These are phyloP conservation scores for Aechmea fasciata DNA, from an alignment of 176 grass and related monocot genomes.

Conservation along the genomic window DNA sequence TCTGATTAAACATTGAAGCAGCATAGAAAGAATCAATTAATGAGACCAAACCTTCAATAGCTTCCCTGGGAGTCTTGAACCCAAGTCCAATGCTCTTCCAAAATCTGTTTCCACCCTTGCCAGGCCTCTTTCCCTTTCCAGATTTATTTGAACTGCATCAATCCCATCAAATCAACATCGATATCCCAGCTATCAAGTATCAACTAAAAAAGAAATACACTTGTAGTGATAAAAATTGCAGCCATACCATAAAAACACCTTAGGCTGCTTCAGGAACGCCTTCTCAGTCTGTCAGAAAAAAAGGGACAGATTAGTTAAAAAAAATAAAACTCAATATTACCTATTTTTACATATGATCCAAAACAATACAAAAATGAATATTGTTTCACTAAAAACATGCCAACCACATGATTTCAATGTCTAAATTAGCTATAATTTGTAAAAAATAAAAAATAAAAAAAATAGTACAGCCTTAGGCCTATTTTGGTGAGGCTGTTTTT, in stretches of 20 bases:
- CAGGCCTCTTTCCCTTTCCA: slow-evolving; percentile 15
- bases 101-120: slow-evolving; percentile 10
- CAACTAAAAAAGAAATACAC: neutral
- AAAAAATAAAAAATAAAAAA: neutral
- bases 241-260: slow-evolving; percentile 13
- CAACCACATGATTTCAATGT: neutral
- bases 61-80: slow-evolving; percentile 7
- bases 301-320: neutral
- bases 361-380: neutral
- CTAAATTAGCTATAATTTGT: neutral
- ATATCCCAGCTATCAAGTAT: neutral
- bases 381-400: neutral
- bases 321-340: neutral
- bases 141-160: slow-evolving; percentile 2
- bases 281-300: neutral
- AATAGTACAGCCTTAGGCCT: neutral
- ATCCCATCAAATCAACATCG: neutral
- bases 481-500: neutral
- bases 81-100: slow-evolving; percentile 11
- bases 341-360: neutral
- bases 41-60: slow-evolving; percentile 6
- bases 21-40: neutral
- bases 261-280: slow-evolving; percentile 10
- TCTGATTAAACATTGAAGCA: too few relatives aligned
- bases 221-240: neutral